Percentiles rank a stretch among this genome's conserved stretches.
Evolutionary conservation across 371 early-diverging fungal genomes (phyloP).

Genomic region (Rhizopus arrhizus): DNA sequence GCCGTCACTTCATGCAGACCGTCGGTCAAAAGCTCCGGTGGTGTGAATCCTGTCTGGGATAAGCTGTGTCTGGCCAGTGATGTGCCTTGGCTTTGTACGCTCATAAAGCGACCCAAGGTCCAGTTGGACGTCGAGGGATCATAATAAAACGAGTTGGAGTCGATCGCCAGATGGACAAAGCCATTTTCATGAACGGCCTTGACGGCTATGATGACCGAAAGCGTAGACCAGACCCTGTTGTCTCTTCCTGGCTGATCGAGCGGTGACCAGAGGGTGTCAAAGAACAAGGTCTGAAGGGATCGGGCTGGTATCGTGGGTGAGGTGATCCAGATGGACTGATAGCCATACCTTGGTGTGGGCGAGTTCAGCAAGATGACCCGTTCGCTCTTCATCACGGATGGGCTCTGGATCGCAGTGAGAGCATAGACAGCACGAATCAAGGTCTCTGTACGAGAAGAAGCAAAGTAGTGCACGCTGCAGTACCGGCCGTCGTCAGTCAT

Average conservation of each 20-base stretch:
- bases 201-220: slow-evolving; percentile 17
- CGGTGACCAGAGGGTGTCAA: slow-evolving; percentile 6
- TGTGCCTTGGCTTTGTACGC: background rate
- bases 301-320: slow-evolving; percentile 23
- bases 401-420: background rate
- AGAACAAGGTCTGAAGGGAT: slow-evolving; percentile 14
- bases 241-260: slow-evolving; percentile 12
- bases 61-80: background rate
- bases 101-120: slow-evolving; percentile 20
- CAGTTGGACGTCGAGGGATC: slow-evolving; percentile 21
- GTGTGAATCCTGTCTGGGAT: slow-evolving; percentile 1
- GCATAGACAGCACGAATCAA: slow-evolving; percentile 26
- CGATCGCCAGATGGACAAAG: slow-evolving; percentile 23
- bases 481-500: slow-evolving; percentile 11
- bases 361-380: slow-evolving; percentile 21
- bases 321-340: slow-evolving; percentile 31
- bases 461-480: slow-evolving; percentile 26
- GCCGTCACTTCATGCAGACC: background rate
- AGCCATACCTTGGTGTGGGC: slow-evolving; percentile 19
- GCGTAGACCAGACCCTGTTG: slow-evolving; percentile 25
- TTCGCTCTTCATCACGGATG: slow-evolving; percentile 8
- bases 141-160: slow-evolving; percentile 20
- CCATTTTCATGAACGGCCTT: slow-evolving; percentile 15
- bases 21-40: slow-evolving; percentile 13
- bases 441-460: slow-evolving; percentile 3